phyloP scores from a whole-genome alignment of 768 basidiomycete genomes.

The Daedaleopsis sinensis region DNA sequence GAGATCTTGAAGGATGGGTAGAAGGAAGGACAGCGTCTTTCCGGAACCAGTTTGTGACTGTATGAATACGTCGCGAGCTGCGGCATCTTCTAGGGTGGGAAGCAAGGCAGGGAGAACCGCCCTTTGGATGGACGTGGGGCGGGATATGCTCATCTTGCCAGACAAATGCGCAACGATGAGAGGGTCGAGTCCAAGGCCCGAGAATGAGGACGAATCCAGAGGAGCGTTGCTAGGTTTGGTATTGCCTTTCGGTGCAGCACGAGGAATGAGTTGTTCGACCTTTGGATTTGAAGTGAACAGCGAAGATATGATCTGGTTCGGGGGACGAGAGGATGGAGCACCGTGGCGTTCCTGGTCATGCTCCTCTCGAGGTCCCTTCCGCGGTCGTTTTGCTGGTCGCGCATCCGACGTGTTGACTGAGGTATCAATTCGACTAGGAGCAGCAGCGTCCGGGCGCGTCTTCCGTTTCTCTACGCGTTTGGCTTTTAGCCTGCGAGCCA shows the following conservation, averaged over 20 bases:
- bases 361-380: slow-evolving; percentile 27
- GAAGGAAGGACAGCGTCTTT: slow-evolving; percentile 90
- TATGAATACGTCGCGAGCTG: slow-evolving; percentile 80
- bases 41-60: slow-evolving; percentile 98
- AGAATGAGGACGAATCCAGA: slow-evolving; percentile 77
- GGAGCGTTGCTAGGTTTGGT: slow-evolving; percentile 80
- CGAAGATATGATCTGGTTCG: slow-evolving; percentile 71
- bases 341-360: slow-evolving; percentile 25
- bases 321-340: slow-evolving; percentile 32
- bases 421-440: slow-evolving; percentile 7
- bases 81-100: slow-evolving; percentile 32
- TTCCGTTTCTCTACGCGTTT: slow-evolving; percentile 73
- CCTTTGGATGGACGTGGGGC: slow-evolving; percentile 90
- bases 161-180: slow-evolving; percentile 78
- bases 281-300: slow-evolving; percentile 35
- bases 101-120: slow-evolving; percentile 70
- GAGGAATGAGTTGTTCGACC: slow-evolving; percentile 20
- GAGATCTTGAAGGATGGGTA: slow-evolving; percentile 94
- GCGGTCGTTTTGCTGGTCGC: slow-evolving; percentile 52
- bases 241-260: not conserved
- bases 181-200: slow-evolving; percentile 81
- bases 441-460: slow-evolving; percentile 37
- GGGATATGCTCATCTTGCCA: slow-evolving; percentile 77
- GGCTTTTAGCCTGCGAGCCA: slow-evolving; percentile 61
- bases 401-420: slow-evolving; percentile 29